Evolutionary conservation across 2,329 filamentous ascomycete species (phyloP), one percentile per base, ranked within the genome.

Genomic region (Sphaerulina musiva): DNA sequence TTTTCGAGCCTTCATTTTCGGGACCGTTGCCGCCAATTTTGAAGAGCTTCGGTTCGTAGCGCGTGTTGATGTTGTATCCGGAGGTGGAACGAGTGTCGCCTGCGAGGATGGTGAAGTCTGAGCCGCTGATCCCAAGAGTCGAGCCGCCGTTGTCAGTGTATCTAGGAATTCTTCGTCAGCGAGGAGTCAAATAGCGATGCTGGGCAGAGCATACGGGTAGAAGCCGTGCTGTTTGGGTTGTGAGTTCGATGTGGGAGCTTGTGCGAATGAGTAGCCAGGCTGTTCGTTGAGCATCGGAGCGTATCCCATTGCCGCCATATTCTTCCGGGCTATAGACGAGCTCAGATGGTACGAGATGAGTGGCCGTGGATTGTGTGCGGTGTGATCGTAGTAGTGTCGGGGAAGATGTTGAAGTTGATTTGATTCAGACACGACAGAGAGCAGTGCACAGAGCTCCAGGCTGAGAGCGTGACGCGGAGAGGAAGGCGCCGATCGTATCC

Each of bases 91-190:
- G 88, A 65, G 93, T 98, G 78, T 98, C 93, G 74, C 95, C 93
- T 43, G 93, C 93, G 72, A 98, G 84, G 76, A 98, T 95, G 69
- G 90, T 84, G 78, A 97, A 98, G 78, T 95, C 88, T 69, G 84
- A 84, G 64, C 95, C 93, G 39, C 89, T 86, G 73, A 98, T 97
- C 68, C 90, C 93, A 53, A 98, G 83, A 51, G 93, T 97, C 57
- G 90, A 95, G 64, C 93, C 93, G 65, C 93, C 93, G 72, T 98
- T 98, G 78, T 98, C 92, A 63, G 93, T 95, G 76, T 98, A 98
- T 65, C 88, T 93, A 64, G 36, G 46, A 10, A 11, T 17, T 6
- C 34, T 23, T 39, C 60, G 49, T 32, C 20, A 20, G 38, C 51
- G 46, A 7, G 20, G n/a, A 12, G 42, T 32, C 6, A 14, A n/a